Percentiles rank a stretch among this genome's conserved stretches.
These are phyloP conservation scores for Chlorella sorokiniana DNA, from an alignment of 139 green algal species.

Conservation along the genomic window DNA sequence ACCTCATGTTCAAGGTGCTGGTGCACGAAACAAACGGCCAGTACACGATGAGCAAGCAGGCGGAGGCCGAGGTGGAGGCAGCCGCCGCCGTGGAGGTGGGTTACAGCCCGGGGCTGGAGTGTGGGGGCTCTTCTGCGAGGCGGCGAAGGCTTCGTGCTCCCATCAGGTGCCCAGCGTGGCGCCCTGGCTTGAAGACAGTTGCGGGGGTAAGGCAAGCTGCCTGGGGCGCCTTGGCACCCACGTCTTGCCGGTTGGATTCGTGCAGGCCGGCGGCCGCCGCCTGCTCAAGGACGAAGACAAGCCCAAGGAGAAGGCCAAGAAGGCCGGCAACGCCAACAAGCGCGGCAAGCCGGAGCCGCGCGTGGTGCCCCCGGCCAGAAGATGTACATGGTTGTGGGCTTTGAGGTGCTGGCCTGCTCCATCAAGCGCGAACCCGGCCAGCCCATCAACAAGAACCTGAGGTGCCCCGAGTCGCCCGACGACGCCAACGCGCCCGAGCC, in stretches of 20 bases:
- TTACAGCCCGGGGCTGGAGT: not conserved
- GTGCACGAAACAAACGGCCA: constrained; percentile 86
- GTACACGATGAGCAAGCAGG: constrained; percentile 46
- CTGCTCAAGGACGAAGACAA: constrained; percentile 6
- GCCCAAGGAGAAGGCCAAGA: not conserved
- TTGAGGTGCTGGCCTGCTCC: constrained; percentile 91
- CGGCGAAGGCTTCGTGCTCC: not conserved
- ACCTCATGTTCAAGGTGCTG: constrained; percentile 94
- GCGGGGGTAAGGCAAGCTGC: too few species aligned
- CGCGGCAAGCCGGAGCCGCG: constrained; percentile 1
- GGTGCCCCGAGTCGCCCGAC: constrained; percentile 64
- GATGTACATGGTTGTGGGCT: constrained; percentile 88
- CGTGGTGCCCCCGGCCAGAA: constrained; percentile 18
- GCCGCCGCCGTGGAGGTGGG: constrained; percentile 47
- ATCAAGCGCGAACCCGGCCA: constrained; percentile 67
- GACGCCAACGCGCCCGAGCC: constrained; percentile 48
- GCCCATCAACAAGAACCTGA: constrained; percentile 58
- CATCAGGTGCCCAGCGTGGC: too few species aligned
- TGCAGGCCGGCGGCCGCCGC: constrained; percentile 16
- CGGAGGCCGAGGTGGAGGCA: constrained; percentile 60
- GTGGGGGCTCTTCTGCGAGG: not conserved
- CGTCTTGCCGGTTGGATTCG: not conserved
- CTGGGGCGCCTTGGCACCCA: not conserved
- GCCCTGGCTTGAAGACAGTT: too few species aligned
- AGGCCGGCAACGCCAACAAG: constrained; percentile 5